Percentiles rank a stretch among this genome's conserved stretches.
These are phyloP conservation scores for Zea luxurians DNA, from an alignment of 176 grass and related monocot genomes.

Conservation along the genomic window DNA sequence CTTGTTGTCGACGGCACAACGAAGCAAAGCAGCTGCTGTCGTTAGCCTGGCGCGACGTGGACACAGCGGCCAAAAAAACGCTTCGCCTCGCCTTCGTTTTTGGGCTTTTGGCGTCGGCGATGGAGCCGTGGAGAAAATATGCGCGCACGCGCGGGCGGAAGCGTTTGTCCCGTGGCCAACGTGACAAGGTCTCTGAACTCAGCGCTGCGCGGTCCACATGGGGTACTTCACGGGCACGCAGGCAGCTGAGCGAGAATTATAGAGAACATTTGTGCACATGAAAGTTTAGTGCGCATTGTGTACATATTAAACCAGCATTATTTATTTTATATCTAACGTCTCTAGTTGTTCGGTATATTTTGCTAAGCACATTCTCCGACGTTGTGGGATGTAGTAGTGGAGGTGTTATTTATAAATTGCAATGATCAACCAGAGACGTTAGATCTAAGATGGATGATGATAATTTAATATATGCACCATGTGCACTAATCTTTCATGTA, in stretches of 20 bases:
- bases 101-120: neutral
- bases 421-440: too few relatives aligned
- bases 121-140: neutral
- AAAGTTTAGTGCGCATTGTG: too few relatives aligned
- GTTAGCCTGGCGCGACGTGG: neutral
- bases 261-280: too few relatives aligned
- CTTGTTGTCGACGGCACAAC: slow-evolving; percentile 24
- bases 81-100: neutral
- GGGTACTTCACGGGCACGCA: slow-evolving; percentile 28
- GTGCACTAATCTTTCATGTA: too few relatives aligned
- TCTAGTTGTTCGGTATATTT: too few relatives aligned
- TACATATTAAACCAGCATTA: neutral
- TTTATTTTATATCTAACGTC: neutral
- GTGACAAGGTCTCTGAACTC: slow-evolving; percentile 32
- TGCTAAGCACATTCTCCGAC: too few relatives aligned
- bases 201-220: slow-evolving; percentile 35
- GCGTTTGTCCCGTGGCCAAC: neutral
- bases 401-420: too few relatives aligned
- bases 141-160: too few relatives aligned
- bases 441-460: too few relatives aligned
- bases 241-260: neutral
- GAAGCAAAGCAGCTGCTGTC: slow-evolving; percentile 32
- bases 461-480: too few relatives aligned
- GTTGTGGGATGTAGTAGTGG: too few relatives aligned
- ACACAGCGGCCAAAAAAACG: neutral